Evolutionary conservation across 441 rosid genomes (phyloP).

Genomic region (Monsonia emarginata): DNA sequence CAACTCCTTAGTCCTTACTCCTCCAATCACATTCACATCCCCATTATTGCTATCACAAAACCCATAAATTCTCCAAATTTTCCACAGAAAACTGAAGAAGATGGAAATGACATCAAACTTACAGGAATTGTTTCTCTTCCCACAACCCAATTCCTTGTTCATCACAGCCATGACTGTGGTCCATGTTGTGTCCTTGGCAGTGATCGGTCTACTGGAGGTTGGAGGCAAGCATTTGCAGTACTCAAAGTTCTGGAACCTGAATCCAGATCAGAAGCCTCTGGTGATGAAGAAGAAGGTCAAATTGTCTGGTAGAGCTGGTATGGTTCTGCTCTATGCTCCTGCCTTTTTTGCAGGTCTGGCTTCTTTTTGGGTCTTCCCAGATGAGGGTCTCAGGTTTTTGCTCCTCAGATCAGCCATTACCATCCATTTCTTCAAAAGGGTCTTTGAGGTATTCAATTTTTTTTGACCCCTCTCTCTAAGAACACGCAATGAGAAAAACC

Average conservation of each 20-base stretch:
- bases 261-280: background rate
- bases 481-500: background rate
- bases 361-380: slow-evolving; percentile 43
- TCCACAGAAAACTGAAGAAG: no score
- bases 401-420: slow-evolving; percentile 41
- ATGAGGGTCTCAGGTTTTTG: slow-evolving; percentile 38
- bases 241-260: slow-evolving; percentile 44
- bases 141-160: slow-evolving; percentile 36
- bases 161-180: slow-evolving; percentile 34
- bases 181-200: slow-evolving; percentile 25
- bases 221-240: slow-evolving; percentile 48
- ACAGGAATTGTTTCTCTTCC: slow-evolving; percentile 22
- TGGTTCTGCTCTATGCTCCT: slow-evolving; percentile 50
- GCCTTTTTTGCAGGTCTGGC: slow-evolving; percentile 39
- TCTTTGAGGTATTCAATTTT: slow-evolving; percentile 47
- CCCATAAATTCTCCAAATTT: no score
- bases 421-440: slow-evolving; percentile 67
- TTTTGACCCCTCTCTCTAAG: background rate
- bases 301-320: slow-evolving; percentile 45
- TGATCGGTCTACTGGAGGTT: slow-evolving; percentile 35
- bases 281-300: slow-evolving; percentile 1
- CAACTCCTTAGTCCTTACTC: no score
- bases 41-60: no score
- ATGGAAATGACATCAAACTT: slow-evolving; percentile 17
- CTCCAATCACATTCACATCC: no score